Evolutionary conservation across 495 filamentous ascomycete species (phyloP), one percentile per base, ranked within the genome.

Genomic region (Neurospora tetrasperma): DNA sequence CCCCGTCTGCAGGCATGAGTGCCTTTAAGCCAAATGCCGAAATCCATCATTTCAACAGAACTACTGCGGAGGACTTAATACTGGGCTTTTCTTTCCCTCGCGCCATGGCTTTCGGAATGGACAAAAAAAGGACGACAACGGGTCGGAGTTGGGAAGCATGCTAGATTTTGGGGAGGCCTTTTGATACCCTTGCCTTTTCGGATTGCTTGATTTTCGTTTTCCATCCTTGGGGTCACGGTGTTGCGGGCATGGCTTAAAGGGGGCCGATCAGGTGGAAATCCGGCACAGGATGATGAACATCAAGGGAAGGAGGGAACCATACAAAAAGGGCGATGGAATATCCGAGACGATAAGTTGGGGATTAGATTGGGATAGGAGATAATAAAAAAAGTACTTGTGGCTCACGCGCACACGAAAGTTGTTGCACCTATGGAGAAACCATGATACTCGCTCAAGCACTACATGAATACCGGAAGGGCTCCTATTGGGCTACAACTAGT

Each of bases 1-100:
- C 62, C 75, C 73, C 2, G 70, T 78, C 42, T 84, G 83, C 71
- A 77, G 81, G 9, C 83, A 82, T 16, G 40, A 74, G 18, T 79
- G 76, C 71, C 39, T 73, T 20, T 75, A 73, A 70, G 39, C 69
- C 38, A 27, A 70, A 43, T 18, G 69, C 20, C 69, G 69, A 70
- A n/a, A 27, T 43, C 20, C 38, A 27, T 44, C 69, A 20, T 40
- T 23, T 42, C 69, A 70, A 43, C n/a, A 42, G 14, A n/a, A 16
- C 20, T 42, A 70, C 69, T 20, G 42, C 42, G 69, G 42, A 70
- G n/a, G 39, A 14, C 35, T 42, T 42, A 40, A 70, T 40, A 70
- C 42, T 43, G 69, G 69, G 39, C 39, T 23, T 40, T 42, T 70
- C 69, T 42, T 31, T 41, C 23, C 27, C 69, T 41, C 38, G 16